Evolutionary conservation across 495 filamentous ascomycete species (phyloP), one percentile per base, ranked within the genome.

Genomic region (Hypoxylon trugodes): DNA sequence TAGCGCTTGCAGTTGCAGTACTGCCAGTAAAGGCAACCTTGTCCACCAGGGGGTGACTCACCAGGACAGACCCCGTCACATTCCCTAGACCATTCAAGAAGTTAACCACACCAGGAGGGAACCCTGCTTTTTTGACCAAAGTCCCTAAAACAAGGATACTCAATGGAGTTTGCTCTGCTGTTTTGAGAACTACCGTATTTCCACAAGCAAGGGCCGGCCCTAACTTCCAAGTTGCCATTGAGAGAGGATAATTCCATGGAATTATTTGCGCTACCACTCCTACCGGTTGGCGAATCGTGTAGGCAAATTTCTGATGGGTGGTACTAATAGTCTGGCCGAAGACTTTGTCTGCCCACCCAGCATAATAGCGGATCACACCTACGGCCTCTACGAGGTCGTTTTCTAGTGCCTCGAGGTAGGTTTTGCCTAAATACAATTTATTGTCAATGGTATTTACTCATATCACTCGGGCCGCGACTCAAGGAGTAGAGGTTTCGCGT

Each of bases 211-310:
- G 13, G 13, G 45, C 45, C 6, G 45, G 45, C 7, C 45, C 45
- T n/a, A 48, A 19, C 7, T 48, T 48, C 45, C 45, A 48, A 19
- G 45, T 48, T 25, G 45, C 45, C 45, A 48, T 48, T 16, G 45
- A 48, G n/a, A 48, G 45, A 18, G 45, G 45, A 16, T 48, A 48
- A 16, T 48, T 48, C 45, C 45, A 48, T 4, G 45, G 45, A 30
- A 48, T 48, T 1, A 48, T 48, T 18, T 48, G 45, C 1, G 26
- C 45, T 8, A 48, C 45, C 12, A 48, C 45, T 3, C 45, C 45
- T 22, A 48, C 18, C 2, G 45, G 45, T 8, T 48, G 45, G 15
- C 45, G 45, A 33, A 48, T 18, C 9, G 45, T 48, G 45, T 48
- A 48, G 2, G 45, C 45, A 9, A 48, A 21, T 18, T 48, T 48